Evolutionary conservation across 75 land plant species (phyloP), one percentile per base, ranked within the genome.

Genomic region (Isoetes taiwanensis): DNA sequence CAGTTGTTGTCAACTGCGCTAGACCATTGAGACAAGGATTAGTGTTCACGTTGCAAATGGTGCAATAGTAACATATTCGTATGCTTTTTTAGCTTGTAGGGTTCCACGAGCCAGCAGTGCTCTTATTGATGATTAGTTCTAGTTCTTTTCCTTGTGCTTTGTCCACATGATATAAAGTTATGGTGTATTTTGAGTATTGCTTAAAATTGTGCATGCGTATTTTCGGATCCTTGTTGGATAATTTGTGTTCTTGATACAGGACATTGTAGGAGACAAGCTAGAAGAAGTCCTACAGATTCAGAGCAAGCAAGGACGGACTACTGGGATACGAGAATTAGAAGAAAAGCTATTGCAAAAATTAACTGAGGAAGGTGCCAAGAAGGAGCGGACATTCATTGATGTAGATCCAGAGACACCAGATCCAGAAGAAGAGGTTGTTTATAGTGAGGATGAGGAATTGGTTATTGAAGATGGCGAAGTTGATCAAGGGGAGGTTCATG

Each of bases 401-500:
- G 50, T 34, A 19, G 23, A 53, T 31, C 81, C 75, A 70, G 40
- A 28, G 10, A 4, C 73, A 43, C 66, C 39, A 30, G 90, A 74
- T n/a, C n/a, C n/a, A 19, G 46, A 61, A 33, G 28, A 58, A 33
- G 85, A 71, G 29, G 83, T 68, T 34, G 14, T 60, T 20, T 66
- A 63, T 66, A 84, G 84, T 56, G 80, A 82, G 29, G 86, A 83
- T 28, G 85, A 70, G 29, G 75, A 83, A 59, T 66, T 86, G 54
- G 31, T 43, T 34, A 29, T 31, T 26, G 76, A 67, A 30, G 95
- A 87, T 77, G 97, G 94, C 53, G 81, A 78, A 79, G 83, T 91
- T 29, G 97, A 93, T 71, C 91, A 93, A 72, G 89, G 98, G 28
- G 98, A 93, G 73, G 73, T 93, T 24, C 95, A 87, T 69, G 79